Evolutionary conservation across 1,284 basidiomycete genomes (phyloP).

Genomic region (Tausonia pullulans): DNA sequence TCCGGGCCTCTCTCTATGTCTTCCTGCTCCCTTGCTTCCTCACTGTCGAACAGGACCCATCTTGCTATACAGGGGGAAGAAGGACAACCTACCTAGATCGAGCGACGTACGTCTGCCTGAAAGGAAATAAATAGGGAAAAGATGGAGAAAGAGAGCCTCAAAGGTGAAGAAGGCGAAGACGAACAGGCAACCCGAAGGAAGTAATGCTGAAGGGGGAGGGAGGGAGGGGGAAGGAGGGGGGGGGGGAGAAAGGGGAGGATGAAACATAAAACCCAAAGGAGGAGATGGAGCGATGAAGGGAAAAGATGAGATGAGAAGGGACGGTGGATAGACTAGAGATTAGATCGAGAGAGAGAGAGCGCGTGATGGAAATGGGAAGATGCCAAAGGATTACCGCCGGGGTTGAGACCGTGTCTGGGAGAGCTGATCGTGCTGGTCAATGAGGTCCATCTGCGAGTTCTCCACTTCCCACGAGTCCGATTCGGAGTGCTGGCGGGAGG

Average conservation of each 20-base stretch:
- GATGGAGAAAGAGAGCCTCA: too few species aligned
- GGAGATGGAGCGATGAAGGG: neutral
- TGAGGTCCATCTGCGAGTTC: neutral
- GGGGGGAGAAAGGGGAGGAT: neutral
- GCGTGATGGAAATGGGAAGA: neutral
- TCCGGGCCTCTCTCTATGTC: too few species aligned
- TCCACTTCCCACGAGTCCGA: neutral
- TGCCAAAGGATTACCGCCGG: neutral
- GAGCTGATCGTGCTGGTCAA: too few species aligned
- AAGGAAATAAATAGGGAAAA: too few species aligned
- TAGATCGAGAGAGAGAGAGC: too few species aligned
- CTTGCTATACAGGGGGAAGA: too few species aligned
- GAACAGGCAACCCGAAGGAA: neutral
- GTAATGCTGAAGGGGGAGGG: neutral
- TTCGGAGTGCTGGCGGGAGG: conserved; percentile 5
- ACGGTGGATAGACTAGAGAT: too few species aligned
- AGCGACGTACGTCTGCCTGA: too few species aligned
- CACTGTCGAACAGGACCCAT: too few species aligned
- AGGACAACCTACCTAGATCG: too few species aligned
- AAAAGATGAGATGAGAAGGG: neutral
- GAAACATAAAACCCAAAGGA: neutral
- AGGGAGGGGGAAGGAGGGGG: neutral
- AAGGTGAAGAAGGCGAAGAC: too few species aligned
- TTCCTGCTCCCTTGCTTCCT: too few species aligned
- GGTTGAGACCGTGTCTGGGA: neutral